Percentiles rank a stretch among this genome's conserved stretches.
Conservation (phyloP, 345 rosid species). For the Pelargonium nanum region DNA sequence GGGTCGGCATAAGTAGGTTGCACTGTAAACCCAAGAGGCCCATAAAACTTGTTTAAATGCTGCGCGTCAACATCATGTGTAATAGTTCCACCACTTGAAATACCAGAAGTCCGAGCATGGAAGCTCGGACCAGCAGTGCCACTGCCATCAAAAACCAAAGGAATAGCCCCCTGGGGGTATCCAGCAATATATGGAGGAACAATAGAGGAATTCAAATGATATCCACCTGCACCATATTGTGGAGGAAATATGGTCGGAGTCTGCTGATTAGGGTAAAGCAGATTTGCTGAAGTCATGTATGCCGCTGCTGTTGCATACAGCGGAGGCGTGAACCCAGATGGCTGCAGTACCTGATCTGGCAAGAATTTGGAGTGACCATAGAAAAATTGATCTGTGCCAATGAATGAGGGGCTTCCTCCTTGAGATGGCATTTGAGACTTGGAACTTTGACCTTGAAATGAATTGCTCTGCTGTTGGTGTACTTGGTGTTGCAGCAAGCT, state of each 20-base stretch:
- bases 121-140: constrained; percentile 31
- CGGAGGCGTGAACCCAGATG: constrained; percentile 58
- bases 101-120: constrained; percentile 23
- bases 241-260: constrained; percentile 57
- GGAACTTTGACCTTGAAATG: too few species aligned
- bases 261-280: constrained; percentile 62
- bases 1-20: constrained; percentile 63
- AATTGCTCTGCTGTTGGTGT: neutral
- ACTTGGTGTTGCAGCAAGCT: neutral
- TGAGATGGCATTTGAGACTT: constrained; percentile 17
- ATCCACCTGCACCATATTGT: constrained; percentile 52
- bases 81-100: constrained; percentile 28
- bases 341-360: constrained; percentile 52
- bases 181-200: constrained; percentile 59
- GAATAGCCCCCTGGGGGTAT: constrained; percentile 51
- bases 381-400: constrained; percentile 24
- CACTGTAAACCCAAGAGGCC: constrained; percentile 36
- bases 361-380: constrained; percentile 36
- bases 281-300: constrained; percentile 58
- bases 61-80: constrained; percentile 28
- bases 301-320: constrained; percentile 53
- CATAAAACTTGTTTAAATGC: constrained; percentile 37
- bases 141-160: constrained; percentile 46
- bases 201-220: constrained; percentile 43
- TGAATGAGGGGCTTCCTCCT: constrained; percentile 34